Base-by-base conservation (phyloP, 148 eudicot genomes). In the Cornus suecica region DNA sequence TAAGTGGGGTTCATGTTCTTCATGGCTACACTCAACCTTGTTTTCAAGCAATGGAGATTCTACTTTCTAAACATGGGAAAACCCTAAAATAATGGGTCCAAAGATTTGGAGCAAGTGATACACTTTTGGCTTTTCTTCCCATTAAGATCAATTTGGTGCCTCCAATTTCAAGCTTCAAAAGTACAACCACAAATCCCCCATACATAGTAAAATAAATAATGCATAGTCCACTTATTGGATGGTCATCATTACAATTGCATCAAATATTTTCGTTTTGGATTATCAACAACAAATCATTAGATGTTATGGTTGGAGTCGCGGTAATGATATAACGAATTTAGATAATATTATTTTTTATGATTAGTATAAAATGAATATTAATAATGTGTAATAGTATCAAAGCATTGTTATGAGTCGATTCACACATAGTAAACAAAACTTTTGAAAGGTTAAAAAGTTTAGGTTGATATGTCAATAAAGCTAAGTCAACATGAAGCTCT, bases 11-110 rank as follows among this genome's bases (percentile, higher is more conserved):
- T 48, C 70, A 45, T 13, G 37, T 52, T 18, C 6, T 28, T 41
- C 26, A 27, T 63, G 68, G 68, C 24, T 63, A 5, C 76, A 63
- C 14, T 61, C 68, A 31, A 34, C 15, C n/a, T 24, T 62, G 52
- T 14, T 62, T 29, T 64, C 22, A 9, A 22, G 14, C 23, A 1
- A 8, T 0, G 9, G 67, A 20, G 78, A 75, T 75, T 75, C 78
- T 65, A 75, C 23, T 66, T 75, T 66, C 71, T 70, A 51, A 75
- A 75, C 30, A 28, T n/a, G 51, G 64, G 24, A 66, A 75, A 75
- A 11, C 69, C n/a, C 41, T 66, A 16, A 28, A 2, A 15, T 2
- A 45, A 65, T 66, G 71, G 75, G 77, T 66, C 77, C 64, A 66
- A 42, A 27, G 34, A 26, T 45, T 15, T 48, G 27, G 32, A 6